Base-by-base conservation (phyloP, 768 basidiomycete species). In the Pholiota conissans region DNA sequence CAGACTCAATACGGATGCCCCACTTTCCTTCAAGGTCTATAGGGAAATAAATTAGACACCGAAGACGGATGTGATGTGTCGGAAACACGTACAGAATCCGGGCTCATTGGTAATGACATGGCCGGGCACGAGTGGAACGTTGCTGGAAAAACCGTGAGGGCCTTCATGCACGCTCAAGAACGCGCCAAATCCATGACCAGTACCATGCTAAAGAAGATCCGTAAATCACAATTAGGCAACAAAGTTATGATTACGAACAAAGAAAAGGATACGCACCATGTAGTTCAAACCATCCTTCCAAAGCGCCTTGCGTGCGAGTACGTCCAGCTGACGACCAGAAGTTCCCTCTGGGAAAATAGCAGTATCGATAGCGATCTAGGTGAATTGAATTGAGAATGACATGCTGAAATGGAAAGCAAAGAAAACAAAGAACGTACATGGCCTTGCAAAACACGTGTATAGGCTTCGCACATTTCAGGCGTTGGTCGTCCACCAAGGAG, bases 61-160 rank as follows among this genome's bases (percentile, higher is more conserved):
- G 34, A 51, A 51, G 59, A 60, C 59, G 66, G 22, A 54, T 30
- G 50, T 40, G 26, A 46, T 37, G 57, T 49, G 37, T 58, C 9
- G 59, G 57, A 35, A 40, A 22, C 29, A 55, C 89, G 70, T 68
- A 92, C 89, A 96, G 73, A 86, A 95, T 0, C 94, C 95, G 47
- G 95, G 96, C 73, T 98, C 95, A 65, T 97, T 95, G 47, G 94
- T 94, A 57, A 95, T 85, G 63, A 95, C 86, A 71, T 97, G 87
- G 10, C 97, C 97, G n/a, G 86, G 85, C 22, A 81, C 78, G 29
- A 98, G 80, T 2, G 91, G 82, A 28, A 86, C 79, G 37, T 77
- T 77, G 65, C 80, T 85, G 20, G 84, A 80, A 73, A 96, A 92
- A 37, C 88, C 84, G 57, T 93, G 85, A 14, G 91, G 84, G 10